Evolutionary conservation across 179 eudicot genomes (phyloP).

Genomic region (Beta lomatogona): DNA sequence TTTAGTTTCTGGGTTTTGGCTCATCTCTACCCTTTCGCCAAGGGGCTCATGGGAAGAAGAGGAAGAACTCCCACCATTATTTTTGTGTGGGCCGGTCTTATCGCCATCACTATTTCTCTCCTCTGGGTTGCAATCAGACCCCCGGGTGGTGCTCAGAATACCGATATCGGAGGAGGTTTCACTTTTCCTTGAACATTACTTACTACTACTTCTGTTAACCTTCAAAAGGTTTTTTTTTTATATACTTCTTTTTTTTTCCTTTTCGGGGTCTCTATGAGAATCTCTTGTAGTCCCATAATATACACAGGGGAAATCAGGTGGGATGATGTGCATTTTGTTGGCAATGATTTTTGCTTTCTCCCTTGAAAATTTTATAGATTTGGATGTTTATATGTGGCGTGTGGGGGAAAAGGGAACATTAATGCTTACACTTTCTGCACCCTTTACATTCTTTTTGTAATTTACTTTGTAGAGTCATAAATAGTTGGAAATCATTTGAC

Average conservation of each 20-base stretch:
- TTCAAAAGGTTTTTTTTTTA: background rate
- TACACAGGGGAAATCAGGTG: conserved; percentile 14
- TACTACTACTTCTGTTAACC: conserved; percentile 12
- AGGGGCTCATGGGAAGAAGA: conserved; percentile 51
- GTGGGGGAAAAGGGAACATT: background rate
- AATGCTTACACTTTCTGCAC: conserved; percentile 14
- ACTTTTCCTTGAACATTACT: conserved; percentile 37
- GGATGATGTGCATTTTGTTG: conserved; percentile 3
- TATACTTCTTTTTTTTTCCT: background rate
- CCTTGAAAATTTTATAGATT: conserved; percentile 9
- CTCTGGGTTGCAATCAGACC: conserved; percentile 47
- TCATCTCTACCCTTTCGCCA: conserved; percentile 49
- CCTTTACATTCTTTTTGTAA: conserved; percentile 31
- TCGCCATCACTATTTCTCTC: conserved; percentile 46
- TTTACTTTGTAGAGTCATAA: conserved; percentile 20
- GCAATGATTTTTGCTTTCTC: background rate
- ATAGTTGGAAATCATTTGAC: conserved; percentile 25
- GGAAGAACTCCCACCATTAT: conserved; percentile 52
- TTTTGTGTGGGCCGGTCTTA: conserved; percentile 49
- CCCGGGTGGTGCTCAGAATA: conserved; percentile 33
- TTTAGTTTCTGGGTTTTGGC: conserved; percentile 57
- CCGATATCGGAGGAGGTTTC: conserved; percentile 39
- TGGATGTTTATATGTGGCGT: conserved; percentile 13
- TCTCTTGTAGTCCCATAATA: conserved; percentile 4
- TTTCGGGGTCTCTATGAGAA: background rate